Evolutionary conservation across 768 basidiomycete genomes (phyloP).

Genomic region (Naganishia vaughanmartiniae): DNA sequence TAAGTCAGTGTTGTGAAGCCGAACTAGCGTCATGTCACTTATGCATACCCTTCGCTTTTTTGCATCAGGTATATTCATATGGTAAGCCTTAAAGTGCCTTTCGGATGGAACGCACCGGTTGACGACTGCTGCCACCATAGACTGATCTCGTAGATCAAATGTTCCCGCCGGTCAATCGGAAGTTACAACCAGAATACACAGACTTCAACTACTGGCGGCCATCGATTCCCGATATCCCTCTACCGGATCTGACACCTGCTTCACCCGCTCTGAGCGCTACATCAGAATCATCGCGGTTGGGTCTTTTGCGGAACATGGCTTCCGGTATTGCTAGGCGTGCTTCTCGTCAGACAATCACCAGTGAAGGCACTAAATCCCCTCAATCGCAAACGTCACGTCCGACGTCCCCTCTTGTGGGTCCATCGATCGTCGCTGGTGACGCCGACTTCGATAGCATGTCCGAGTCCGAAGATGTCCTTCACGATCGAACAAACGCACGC

Average conservation of each 20-base stretch:
- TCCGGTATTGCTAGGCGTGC: slow-evolving; percentile 48
- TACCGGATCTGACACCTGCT: slow-evolving; percentile 62
- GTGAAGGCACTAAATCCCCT: slow-evolving; percentile 33
- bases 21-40: neutral
- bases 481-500: slow-evolving; percentile 18
- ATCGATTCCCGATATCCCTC: slow-evolving; percentile 69
- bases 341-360: slow-evolving; percentile 41
- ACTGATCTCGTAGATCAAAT: slow-evolving; percentile 99
- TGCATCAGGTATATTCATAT: slow-evolving; percentile 74
- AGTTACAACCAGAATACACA: slow-evolving; percentile 82
- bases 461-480: slow-evolving; percentile 31
- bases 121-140: slow-evolving; percentile 29
- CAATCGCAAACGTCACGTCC: slow-evolving; percentile 53
- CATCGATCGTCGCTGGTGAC: slow-evolving; percentile 72
- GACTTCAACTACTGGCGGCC: slow-evolving; percentile 96
- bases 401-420: slow-evolving; percentile 69
- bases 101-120: neutral
- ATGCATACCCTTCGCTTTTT: neutral
- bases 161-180: slow-evolving; percentile 92
- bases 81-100: slow-evolving; percentile 48
- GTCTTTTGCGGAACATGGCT: slow-evolving; percentile 15
- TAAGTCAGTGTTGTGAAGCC: slow-evolving; percentile 53
- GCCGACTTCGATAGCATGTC: slow-evolving; percentile 60
- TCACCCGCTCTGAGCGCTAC: slow-evolving; percentile 92
- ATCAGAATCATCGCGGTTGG: slow-evolving; percentile 69